Base-by-base conservation (phyloP, 305 asterid species). In the Ilex paraguariensis region DNA sequence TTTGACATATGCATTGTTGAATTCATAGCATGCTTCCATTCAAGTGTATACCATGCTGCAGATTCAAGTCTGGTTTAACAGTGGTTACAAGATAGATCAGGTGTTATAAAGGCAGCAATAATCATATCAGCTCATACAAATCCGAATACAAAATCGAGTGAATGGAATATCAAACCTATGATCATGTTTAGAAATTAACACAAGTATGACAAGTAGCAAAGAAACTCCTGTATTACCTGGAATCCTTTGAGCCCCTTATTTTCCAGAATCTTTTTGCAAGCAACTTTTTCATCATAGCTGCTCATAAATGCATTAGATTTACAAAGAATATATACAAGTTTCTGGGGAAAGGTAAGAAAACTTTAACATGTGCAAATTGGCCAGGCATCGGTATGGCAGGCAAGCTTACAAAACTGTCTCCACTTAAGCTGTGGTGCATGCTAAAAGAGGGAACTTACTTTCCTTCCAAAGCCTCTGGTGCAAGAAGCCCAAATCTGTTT, bases 401-500 rank as follows among this genome's bases (percentile, higher is more conserved):
- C 57, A 46, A 71, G 64, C 64, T 61, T 36, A 72, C 28, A 36
- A 54, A 54, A 36, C 56, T 51, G 57, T 10, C 64, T 36, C 40
- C 36, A 59, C 56, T 44, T 52, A 57, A 72, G 53, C 10, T 70
- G 67, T 65, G 58, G 63, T 63, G 59, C 63, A 72, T 70, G 64
- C 56, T 52, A 63, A 70, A 51, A 54, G 44, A 70, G 49, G 59
- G 58, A 42, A 77, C 79, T 72, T 70, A 94, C 97, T 80, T 88
- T 71, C 93, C 95, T 73, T 64, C 88, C 84, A 90, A 79, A 74
- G 70, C 81, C 82, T 90, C 95, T 14, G 97, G 88, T 28, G 97
- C 97, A 73, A 94, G 96, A 82, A 90, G 87, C 64, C 97, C 96
- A 76, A 94, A 90, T 85, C 99, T 86, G 79, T 84, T 80, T 72